A percentile compares a stretch with the other conserved stretches of the same genome.
phyloP scores from a whole-genome alignment of 2,329 filamentous ascomycete genomes.

The Xylaria sp. region DNA sequence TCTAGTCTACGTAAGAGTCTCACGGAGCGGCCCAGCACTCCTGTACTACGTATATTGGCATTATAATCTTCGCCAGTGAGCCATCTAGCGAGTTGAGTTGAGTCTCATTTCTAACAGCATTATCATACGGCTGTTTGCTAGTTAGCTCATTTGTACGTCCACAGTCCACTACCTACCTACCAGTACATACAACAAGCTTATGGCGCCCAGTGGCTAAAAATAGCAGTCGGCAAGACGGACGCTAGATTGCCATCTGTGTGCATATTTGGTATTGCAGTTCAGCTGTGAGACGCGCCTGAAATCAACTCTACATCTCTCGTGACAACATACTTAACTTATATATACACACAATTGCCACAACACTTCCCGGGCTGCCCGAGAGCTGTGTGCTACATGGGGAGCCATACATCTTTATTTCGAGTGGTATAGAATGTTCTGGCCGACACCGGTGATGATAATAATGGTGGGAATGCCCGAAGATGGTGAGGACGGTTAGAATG shows the following conservation, averaged over 20 bases:
- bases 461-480: not conserved
- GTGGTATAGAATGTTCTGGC: not conserved
- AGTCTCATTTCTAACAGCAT: no score
- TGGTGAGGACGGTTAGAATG: not conserved
- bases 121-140: not conserved
- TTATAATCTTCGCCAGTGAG: no score
- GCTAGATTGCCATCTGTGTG: no score
- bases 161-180: not conserved
- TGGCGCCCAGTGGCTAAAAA: not conserved
- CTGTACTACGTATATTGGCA: no score
- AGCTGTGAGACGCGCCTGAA: not conserved
- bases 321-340: no score
- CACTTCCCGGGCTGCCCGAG: not conserved
- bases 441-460: not conserved
- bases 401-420: not conserved
- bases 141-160: no score
- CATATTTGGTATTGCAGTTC: no score
- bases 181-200: not conserved
- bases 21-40: no score
- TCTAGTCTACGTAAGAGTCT: no score
- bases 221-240: not conserved
- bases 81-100: no score
- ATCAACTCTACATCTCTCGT: not conserved
- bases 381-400: not conserved
- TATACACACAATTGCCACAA: not conserved